Evolutionary conservation across 1,284 basidiomycete genomes (phyloP).

Genomic region (Ganoderma meredithae): DNA sequence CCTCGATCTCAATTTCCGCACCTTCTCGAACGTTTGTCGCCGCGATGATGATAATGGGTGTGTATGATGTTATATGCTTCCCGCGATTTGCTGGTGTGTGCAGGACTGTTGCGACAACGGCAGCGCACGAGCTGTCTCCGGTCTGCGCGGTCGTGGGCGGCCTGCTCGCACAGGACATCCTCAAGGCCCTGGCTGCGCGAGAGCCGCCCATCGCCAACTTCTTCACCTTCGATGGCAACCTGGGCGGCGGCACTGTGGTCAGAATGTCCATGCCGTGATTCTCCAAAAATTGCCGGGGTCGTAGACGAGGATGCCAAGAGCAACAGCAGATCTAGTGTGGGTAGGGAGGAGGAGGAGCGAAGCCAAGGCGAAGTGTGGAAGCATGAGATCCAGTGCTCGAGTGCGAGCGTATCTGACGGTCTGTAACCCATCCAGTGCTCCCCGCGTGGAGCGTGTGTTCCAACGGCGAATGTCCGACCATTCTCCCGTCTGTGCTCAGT

Average conservation of each 20-base stretch:
- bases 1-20: not conserved
- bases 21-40: not conserved
- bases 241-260: conserved; percentile 75
- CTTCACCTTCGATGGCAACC: conserved; percentile 87
- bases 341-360: no score
- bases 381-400: not conserved
- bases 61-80: not conserved
- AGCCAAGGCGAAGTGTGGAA: not conserved
- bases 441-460: conserved; percentile 25
- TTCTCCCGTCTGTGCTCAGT: conserved; percentile 28
- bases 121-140: conserved; percentile 87
- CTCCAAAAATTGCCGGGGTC: not conserved
- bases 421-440: conserved; percentile 6
- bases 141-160: conserved; percentile 95
- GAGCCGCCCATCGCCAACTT: conserved; percentile 95
- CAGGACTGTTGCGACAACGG: conserved; percentile 72
- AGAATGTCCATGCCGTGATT: conserved; percentile 54
- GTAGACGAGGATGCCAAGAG: no score
- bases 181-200: conserved; percentile 89
- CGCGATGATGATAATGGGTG: not conserved
- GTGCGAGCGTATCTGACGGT: not conserved
- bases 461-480: conserved; percentile 34
- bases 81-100: no score
- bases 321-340: no score
- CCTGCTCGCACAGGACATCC: conserved; percentile 92